These are phyloP conservation scores for Melanopsichium pennsylvanicum DNA, from an alignment of 1,284 basidiomycete genomes.

Conservation along the genomic window DNA sequence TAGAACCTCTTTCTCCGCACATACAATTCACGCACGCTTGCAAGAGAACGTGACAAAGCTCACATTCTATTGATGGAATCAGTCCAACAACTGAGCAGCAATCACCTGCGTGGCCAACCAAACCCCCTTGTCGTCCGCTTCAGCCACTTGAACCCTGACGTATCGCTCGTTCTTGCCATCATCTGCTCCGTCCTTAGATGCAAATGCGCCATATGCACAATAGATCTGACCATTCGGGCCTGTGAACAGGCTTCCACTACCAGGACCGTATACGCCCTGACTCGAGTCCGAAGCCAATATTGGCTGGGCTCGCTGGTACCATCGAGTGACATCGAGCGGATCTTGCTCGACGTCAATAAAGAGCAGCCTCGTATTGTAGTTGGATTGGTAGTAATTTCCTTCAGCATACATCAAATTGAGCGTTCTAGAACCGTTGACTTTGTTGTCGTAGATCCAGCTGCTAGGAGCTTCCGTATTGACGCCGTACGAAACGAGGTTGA, in stretches of 20 bases:
- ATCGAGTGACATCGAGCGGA: conserved; percentile 18
- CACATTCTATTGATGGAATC: too few relatives aligned
- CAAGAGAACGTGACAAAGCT: neutral
- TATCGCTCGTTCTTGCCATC: conserved; percentile 31
- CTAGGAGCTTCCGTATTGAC: conserved; percentile 41
- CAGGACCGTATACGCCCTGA: conserved; percentile 34
- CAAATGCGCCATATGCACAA: conserved; percentile 39
- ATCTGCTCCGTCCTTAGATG: conserved; percentile 18
- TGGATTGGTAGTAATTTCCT: conserved; percentile 38
- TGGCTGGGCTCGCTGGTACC: conserved; percentile 26
- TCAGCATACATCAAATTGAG: conserved; percentile 43
- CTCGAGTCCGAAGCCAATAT: conserved; percentile 26
- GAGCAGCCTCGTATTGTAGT: conserved; percentile 39
- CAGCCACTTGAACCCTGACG: conserved; percentile 33
- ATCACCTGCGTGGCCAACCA: conserved; percentile 38
- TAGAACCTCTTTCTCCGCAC: too few relatives aligned
- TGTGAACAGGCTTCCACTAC: conserved; percentile 23
- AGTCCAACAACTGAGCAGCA: conserved; percentile 16
- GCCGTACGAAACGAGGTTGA: conserved; percentile 31
- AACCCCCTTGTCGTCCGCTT: conserved; percentile 28
- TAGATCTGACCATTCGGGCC: conserved; percentile 25
- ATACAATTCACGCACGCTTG: too few relatives aligned
- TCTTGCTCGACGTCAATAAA: conserved; percentile 26
- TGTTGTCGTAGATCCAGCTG: conserved; percentile 34
- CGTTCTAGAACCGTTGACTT: conserved; percentile 16